Percentiles rank a stretch among this genome's conserved stretches.
Evolutionary conservation across 73 alveolate species (phyloP).

Genomic region (Tetrahymena thermophila): DNA sequence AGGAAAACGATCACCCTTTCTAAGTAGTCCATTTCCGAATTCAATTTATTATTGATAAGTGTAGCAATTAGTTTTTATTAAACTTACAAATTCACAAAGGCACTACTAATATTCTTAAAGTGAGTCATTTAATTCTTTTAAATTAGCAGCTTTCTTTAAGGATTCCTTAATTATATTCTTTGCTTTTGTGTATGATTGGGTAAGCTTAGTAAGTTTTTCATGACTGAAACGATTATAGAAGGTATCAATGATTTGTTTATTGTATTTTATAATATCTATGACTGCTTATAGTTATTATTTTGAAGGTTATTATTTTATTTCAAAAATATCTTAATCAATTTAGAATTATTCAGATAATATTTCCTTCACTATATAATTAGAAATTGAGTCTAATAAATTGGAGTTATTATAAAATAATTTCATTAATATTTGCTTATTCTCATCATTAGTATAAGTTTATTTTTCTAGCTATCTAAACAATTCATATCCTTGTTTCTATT

Average conservation of each 20-base stretch:
- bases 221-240: neutral
- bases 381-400: neutral
- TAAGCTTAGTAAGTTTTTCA: neutral
- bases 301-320: neutral
- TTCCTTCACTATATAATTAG: neutral
- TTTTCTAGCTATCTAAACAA: neutral
- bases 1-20: neutral
- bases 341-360: neutral
- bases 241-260: neutral
- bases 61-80: neutral
- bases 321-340: neutral
- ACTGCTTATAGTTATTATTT: neutral
- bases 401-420: neutral
- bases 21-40: neutral
- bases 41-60: neutral
- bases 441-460: neutral
- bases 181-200: neutral
- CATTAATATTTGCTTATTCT: neutral
- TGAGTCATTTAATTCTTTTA: neutral
- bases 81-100: neutral
- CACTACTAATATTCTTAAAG: neutral
- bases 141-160: no score
- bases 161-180: neutral
- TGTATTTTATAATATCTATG: neutral
- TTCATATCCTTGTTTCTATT: neutral